phyloP scores from a whole-genome alignment of 768 basidiomycete genomes.

The Trametes meyenii region DNA sequence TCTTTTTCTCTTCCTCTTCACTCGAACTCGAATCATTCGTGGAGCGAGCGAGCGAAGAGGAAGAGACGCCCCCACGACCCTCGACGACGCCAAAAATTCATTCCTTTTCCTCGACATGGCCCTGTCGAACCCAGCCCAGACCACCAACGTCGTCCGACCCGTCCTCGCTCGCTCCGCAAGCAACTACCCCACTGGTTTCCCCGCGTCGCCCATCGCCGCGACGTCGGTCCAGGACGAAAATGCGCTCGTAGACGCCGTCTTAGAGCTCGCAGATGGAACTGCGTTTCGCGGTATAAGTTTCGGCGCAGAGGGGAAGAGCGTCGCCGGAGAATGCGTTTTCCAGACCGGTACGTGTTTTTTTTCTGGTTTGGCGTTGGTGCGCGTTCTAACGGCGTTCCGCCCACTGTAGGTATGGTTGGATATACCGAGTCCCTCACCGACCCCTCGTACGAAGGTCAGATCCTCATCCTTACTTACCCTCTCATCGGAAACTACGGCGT shows the following conservation, averaged over 20 bases:
- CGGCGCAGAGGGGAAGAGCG: constrained; percentile 87
- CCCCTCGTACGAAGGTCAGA: constrained; percentile 98
- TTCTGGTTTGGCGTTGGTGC: constrained; percentile 4
- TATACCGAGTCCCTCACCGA: constrained; percentile 98
- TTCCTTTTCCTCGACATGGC: constrained; percentile 19
- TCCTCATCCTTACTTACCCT: constrained; percentile 96
- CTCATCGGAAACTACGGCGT: constrained; percentile 98
- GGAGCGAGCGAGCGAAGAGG: constrained; percentile 36
- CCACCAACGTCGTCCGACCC: constrained; percentile 38
- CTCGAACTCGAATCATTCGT: constrained; percentile 27
- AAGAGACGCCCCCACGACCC: constrained; percentile 26
- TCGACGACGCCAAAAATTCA: constrained; percentile 4
- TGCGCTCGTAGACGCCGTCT: constrained; percentile 57
- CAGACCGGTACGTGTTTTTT: constrained; percentile 79
- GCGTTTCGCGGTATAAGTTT: constrained; percentile 90
- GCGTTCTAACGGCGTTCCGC: neutral
- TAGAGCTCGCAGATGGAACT: constrained; percentile 90
- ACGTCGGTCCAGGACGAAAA: constrained; percentile 32
- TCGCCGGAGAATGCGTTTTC: constrained; percentile 98
- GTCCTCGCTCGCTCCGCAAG: constrained; percentile 49
- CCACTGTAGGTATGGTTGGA: constrained; percentile 89
- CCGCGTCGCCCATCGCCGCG: constrained; percentile 40
- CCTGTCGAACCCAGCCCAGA: constrained; percentile 25
- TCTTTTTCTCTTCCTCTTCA: constrained; percentile 37
- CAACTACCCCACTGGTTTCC: constrained; percentile 39